Evolutionary conservation across 306 rosid genomes (phyloP), one percentile per base, ranked within the genome.

Genomic region (Potentilla sterilis): DNA sequence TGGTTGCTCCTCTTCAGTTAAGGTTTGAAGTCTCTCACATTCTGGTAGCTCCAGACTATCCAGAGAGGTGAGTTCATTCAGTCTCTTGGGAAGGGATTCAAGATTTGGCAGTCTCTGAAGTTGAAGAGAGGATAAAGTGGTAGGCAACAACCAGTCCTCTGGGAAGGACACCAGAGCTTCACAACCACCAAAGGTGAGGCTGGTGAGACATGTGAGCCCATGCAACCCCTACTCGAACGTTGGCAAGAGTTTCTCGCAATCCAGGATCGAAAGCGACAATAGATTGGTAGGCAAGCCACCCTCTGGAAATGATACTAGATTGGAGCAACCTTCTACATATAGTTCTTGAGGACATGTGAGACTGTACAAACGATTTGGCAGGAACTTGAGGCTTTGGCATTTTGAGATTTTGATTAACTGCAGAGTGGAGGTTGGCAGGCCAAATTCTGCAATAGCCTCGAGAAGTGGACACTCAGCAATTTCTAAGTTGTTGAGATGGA

Each of bases 211-310:
- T 54, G 74, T 40, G 54, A 82, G 80, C 47, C 79, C 68, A 71
- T 82, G 85, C 70, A 82, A 49, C 19, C 85, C 80, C 85, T 79
- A 82, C 47, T 78, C 55, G 4, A 68, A 78, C 42, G 85, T 73
- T 32, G 85, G 85, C 72, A 16, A 35, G 44, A 82, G 76, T 43
- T 75, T 69, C 67, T 69, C 77, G 9, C 80, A 82, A 49, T 78
- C 80, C 61, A 78, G 35, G 19, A 78, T 38, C 1, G 75, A 74
- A 51, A 82, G 73, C 1, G 80, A 82, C 19, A 22, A 2, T 34
- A 82, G 80, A 65, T 78, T 82, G 52, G 71, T 57, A 0, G 85
- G 85, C 42, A 82, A 55, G 3, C 85, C 85, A 35, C 70, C 85
- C 4, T 52, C 64, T 16, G 82, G 79, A 72, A 74, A 68, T 42